Percentiles rank a stretch among this genome's conserved stretches.
Conservation (phyloP, 2,329 filamentous ascomycete species). For the Neonectria ditissima region DNA sequence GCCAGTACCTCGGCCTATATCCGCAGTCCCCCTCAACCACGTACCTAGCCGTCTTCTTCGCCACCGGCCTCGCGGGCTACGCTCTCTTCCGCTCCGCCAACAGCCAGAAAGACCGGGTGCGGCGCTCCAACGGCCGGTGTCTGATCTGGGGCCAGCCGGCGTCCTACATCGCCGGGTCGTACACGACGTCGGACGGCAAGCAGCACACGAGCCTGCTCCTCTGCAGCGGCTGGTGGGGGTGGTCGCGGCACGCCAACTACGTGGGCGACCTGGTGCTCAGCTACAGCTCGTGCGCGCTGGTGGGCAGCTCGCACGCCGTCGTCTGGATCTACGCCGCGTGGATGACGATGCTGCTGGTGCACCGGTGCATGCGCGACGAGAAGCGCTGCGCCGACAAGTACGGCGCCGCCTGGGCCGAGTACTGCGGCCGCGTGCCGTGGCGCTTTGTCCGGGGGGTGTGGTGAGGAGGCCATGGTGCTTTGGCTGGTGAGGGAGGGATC, state of each 20-base stretch:
- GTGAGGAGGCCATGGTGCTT: too few species aligned
- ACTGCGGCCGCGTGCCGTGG: slow-evolving; percentile 56
- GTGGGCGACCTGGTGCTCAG: slow-evolving; percentile 44
- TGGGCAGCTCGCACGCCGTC: slow-evolving; percentile 51
- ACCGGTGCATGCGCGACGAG: slow-evolving; percentile 60
- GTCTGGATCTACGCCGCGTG: slow-evolving; percentile 60
- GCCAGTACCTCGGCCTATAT: slow-evolving; percentile 59
- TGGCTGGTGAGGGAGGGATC: background rate
- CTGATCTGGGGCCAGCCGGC: slow-evolving; percentile 58
- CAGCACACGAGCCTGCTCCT: slow-evolving; percentile 50
- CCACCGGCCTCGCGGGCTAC: slow-evolving; percentile 51
- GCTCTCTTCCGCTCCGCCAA: slow-evolving; percentile 59
- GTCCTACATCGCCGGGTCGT: slow-evolving; percentile 52
- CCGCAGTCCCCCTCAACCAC: slow-evolving; percentile 48
- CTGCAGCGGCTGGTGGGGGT: slow-evolving; percentile 48
- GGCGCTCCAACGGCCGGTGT: slow-evolving; percentile 54
- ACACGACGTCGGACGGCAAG: slow-evolving; percentile 56
- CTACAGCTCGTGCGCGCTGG: slow-evolving; percentile 57
- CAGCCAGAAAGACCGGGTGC: slow-evolving; percentile 57
- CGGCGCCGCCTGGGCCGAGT: slow-evolving; percentile 57
- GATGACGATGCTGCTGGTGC: slow-evolving; percentile 57
- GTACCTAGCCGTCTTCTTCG: slow-evolving; percentile 38
- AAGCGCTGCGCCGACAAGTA: slow-evolving; percentile 58
- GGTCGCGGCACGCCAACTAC: slow-evolving; percentile 47
- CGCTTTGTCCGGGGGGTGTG: slow-evolving; percentile 52